A percentile compares a stretch with the other conserved stretches of the same genome.
phyloP scores from a whole-genome alignment of 495 filamentous ascomycete genomes.

The Penicillium salamii region DNA sequence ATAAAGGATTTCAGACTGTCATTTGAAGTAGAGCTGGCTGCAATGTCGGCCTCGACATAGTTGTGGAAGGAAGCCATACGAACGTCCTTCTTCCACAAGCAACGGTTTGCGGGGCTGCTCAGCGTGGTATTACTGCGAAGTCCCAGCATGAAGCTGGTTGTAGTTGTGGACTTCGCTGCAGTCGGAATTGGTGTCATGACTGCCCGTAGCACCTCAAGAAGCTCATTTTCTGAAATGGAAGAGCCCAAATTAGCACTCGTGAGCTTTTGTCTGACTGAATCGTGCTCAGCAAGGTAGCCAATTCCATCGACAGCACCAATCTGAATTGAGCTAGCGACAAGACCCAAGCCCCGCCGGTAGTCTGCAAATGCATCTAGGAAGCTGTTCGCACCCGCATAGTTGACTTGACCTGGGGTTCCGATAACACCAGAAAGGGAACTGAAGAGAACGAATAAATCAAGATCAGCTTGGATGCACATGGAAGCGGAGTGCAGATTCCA shows the following conservation, averaged over 20 bases:
- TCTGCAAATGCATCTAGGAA: not conserved
- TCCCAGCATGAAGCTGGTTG: slow-evolving; percentile 9
- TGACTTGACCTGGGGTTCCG: not conserved
- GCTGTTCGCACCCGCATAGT: not conserved
- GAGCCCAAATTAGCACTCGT: not conserved
- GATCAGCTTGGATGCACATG: not conserved
- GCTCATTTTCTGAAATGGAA: not conserved
- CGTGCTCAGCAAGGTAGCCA: slow-evolving; percentile 12
- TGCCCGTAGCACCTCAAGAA: not conserved
- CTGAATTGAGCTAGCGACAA: not conserved
- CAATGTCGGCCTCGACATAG: not conserved
- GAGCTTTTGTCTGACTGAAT: slow-evolving; percentile 4
- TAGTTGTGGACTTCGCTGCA: not conserved
- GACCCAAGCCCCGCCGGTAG: not conserved
- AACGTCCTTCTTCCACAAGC: slow-evolving; percentile 20
- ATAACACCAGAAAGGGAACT: not conserved
- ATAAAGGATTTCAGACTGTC: slow-evolving; percentile 14
- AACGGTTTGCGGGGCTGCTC: slow-evolving; percentile 9
- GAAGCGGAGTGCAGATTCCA: not conserved
- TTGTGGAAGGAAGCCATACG: slow-evolving; percentile 31
- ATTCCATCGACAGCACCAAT: not conserved
- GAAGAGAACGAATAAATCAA: not conserved
- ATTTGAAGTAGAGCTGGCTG: not conserved
- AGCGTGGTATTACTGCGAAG: slow-evolving; percentile 2
- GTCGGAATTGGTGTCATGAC: not conserved